These are phyloP conservation scores for Endotrypanum monterogeii DNA, from an alignment of 208 protist species.

Conservation along the genomic window DNA sequence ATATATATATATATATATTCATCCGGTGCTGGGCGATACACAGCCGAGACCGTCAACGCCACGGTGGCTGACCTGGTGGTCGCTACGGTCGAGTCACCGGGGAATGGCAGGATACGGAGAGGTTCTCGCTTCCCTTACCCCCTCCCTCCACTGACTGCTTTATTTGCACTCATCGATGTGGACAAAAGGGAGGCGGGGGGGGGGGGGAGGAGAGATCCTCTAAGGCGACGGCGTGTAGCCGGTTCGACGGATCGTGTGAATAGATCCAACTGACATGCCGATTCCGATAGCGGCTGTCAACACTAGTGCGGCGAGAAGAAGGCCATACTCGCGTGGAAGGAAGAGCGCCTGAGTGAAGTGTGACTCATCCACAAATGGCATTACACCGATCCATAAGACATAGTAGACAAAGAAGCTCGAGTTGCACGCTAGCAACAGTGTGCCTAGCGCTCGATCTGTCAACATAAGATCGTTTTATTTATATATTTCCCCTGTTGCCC, in stretches of 20 bases:
- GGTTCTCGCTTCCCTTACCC: background rate
- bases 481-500: background rate
- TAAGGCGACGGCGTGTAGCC: constrained; percentile 30
- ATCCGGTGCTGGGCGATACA: background rate
- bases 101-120: too few species aligned
- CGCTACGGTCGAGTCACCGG: background rate
- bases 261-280: constrained; percentile 46
- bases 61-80: background rate
- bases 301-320: constrained; percentile 56
- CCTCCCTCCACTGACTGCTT: background rate
- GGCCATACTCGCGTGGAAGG: constrained; percentile 73
- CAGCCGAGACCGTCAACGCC: background rate
- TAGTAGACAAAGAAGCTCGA: constrained; percentile 77
- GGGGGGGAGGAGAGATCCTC: too few species aligned
- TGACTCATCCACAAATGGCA: constrained; percentile 76
- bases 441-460: constrained; percentile 72
- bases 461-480: constrained; percentile 41
- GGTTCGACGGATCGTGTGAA: constrained; percentile 66
- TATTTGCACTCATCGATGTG: too few species aligned
- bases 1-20: background rate
- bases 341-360: constrained; percentile 85
- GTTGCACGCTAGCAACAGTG: constrained; percentile 42
- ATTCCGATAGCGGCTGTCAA: constrained; percentile 47
- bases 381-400: constrained; percentile 79
- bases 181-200: background rate